These are phyloP conservation scores for Solanum sejunctum DNA, from an alignment of 257 asterid species.

Conservation along the genomic window DNA sequence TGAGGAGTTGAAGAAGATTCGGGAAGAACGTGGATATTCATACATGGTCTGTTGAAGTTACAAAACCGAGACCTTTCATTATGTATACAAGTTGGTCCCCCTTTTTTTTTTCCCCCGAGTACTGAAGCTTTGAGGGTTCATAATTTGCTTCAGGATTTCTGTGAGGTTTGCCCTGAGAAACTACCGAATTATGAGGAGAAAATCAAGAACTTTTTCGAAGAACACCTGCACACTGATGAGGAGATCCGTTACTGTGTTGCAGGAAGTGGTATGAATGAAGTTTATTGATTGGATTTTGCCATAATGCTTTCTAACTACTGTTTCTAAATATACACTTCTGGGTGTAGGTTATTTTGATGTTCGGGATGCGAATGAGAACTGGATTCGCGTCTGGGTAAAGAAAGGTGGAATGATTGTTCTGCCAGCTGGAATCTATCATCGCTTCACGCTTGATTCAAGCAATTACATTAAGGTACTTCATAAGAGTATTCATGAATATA, in stretches of 20 bases:
- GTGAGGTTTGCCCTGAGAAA: constrained; percentile 86
- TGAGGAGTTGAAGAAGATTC: constrained; percentile 75
- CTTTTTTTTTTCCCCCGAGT: no score
- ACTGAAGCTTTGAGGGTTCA: neutral
- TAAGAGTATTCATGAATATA: neutral
- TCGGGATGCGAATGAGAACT: constrained; percentile 57
- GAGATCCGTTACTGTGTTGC: constrained; percentile 92
- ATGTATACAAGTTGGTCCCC: neutral
- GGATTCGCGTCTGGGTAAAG: constrained; percentile 91
- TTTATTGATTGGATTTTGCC: neutral
- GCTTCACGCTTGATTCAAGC: constrained; percentile 71
- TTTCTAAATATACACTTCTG: neutral
- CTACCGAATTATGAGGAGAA: constrained; percentile 80
- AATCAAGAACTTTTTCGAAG: constrained; percentile 72
- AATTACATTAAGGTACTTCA: constrained; percentile 60
- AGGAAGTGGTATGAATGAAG: constrained; percentile 63
- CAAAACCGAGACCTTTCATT: neutral
- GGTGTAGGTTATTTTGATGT: constrained; percentile 79
- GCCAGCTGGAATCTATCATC: constrained; percentile 95
- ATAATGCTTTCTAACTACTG: neutral
- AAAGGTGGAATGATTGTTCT: constrained; percentile 84
- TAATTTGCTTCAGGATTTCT: constrained; percentile 46
- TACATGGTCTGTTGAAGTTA: constrained; percentile 41
- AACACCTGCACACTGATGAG: constrained; percentile 93
- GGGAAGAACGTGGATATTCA: constrained; percentile 77